Evolutionary conservation across 805 yeast genomes (phyloP).

Genomic region (Maudiozyma barnettii): DNA sequence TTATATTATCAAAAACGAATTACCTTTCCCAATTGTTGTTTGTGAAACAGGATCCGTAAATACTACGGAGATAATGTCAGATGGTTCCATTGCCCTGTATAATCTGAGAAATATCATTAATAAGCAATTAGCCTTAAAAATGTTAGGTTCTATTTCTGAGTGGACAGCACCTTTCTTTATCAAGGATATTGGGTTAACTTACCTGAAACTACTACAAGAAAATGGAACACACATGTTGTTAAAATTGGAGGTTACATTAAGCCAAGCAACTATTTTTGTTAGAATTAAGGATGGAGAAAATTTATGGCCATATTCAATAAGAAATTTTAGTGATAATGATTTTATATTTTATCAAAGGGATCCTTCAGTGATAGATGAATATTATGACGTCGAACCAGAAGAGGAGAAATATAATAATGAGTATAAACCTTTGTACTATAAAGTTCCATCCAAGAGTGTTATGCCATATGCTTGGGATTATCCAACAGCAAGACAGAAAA

Average conservation of each 20-base stretch:
- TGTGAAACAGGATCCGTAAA: constrained; percentile 61
- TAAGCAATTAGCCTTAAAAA: constrained; percentile 54
- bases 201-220: constrained; percentile 56
- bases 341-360: constrained; percentile 80
- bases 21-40: constrained; percentile 47
- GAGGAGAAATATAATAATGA: constrained; percentile 48
- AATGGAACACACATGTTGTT: constrained; percentile 60
- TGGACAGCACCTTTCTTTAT: constrained; percentile 89
- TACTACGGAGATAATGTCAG: constrained; percentile 37
- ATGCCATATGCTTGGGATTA: constrained; percentile 99
- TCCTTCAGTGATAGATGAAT: constrained; percentile 39
- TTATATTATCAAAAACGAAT: constrained; percentile 58
- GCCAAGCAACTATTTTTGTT: constrained; percentile 72
- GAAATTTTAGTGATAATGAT: constrained; percentile 84
- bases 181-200: constrained; percentile 75
- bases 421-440: constrained; percentile 71
- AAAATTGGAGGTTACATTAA: constrained; percentile 66
- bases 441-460: constrained; percentile 78
- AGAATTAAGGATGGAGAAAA: constrained; percentile 62
- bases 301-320: constrained; percentile 86
- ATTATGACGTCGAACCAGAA: constrained; percentile 44
- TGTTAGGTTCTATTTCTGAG: constrained; percentile 43
- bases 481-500: constrained; percentile 83
- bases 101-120: constrained; percentile 42
- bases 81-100: constrained; percentile 49